These are phyloP conservation scores for Neospora caninum DNA, from an alignment of 169 alveolate species.

Conservation along the genomic window DNA sequence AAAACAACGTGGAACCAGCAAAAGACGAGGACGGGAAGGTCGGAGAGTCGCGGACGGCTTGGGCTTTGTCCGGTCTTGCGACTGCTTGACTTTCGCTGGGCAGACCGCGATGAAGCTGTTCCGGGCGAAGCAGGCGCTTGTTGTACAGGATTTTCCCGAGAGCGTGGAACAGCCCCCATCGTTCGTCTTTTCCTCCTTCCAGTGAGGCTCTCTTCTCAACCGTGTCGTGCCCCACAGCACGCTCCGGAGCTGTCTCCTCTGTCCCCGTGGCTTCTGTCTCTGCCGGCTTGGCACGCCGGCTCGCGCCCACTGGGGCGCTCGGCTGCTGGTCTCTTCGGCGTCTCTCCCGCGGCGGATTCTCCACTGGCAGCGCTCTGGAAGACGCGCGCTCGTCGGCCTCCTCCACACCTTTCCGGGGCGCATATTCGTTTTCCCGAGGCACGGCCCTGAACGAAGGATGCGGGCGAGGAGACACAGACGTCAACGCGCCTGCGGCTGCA, in stretches of 20 bases:
- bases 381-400: neutral
- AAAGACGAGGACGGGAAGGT: too few relatives aligned
- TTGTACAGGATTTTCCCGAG: constrained; percentile 35
- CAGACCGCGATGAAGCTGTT: neutral
- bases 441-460: too few relatives aligned
- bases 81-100: neutral
- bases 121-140: constrained; percentile 1
- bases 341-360: neutral
- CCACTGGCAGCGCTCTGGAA: neutral
- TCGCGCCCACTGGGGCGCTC: too few relatives aligned
- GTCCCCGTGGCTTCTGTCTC: neutral
- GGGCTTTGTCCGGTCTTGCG: neutral
- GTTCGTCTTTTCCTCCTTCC: neutral
- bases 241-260: neutral
- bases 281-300: neutral
- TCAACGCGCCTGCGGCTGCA: neutral
- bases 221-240: neutral
- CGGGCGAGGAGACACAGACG: neutral
- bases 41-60: neutral
- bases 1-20: neutral
- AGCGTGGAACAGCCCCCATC: neutral
- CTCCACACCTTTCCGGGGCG: neutral
- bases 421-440: too few relatives aligned
- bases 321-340: neutral
- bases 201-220: neutral